Evolutionary conservation across 345 rosid species (phyloP), one percentile per base, ranked within the genome.

Genomic region (Eucalyptus curtisii): DNA sequence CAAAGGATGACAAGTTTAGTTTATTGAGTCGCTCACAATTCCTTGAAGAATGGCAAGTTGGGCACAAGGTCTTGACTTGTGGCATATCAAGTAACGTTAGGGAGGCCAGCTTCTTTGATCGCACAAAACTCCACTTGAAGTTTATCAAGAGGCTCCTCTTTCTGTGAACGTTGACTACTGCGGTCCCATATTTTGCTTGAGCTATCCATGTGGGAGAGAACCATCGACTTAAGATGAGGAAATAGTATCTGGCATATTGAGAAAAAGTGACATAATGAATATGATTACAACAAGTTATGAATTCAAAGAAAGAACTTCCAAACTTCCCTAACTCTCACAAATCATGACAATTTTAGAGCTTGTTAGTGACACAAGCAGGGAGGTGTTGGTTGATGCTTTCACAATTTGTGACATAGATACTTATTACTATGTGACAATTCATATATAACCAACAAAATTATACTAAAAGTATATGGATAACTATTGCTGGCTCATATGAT

Each of bases 41-140:
- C 1, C n/a, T 3, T 12, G 0, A 3, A 25, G n/a, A 59, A 59
- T 25, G n/a, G n/a, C 14, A 25, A 59, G 14, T 8, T 0, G 8
- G 66, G 31, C 7, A 25, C 0, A 59, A 27, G n/a, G n/a, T 59
- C 66, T 59, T 59, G 4, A 59, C 0, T 25, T 59, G 30, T 24
- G 27, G 61, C 61, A 55, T 24, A 55, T 59, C 66, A 59, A 0
- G 66, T 11, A 25, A 27, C 13, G 0, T 3, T 59, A 25, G n/a
- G 0, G 66, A 11, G 66, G n/a, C 15, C n/a, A 6, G 14, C 0
- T 25, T 59, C 66, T 59, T 59, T 27, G 30, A 57, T 57, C 0
- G 0, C n/a, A 59, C n/a, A 59, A 59, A 59, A 59, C 31, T 59
- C 66, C 14, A 11, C 31, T 59, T 1, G 31, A 59, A 59, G 66